Base-by-base conservation (phyloP, 768 basidiomycete genomes). In the Pleurotus pulmonarius region DNA sequence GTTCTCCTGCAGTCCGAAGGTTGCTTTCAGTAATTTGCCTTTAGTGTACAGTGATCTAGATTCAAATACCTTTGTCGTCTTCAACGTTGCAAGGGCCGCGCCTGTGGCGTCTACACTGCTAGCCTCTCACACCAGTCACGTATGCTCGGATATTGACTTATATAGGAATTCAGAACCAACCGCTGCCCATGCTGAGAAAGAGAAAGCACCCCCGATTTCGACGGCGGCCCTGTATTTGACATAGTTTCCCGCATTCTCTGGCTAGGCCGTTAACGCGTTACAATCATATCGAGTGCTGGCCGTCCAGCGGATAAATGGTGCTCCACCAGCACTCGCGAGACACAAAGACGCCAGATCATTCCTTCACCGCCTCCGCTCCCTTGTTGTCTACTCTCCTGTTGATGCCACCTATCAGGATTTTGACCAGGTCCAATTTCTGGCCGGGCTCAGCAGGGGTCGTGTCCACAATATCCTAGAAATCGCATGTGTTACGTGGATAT, bases 371-470 rank as follows among this genome's bases (percentile, higher is more conserved):
- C 3, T 25, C 54, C 20, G 54, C 25, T 45, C 64, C 64, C 39
- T 46, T 58, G 44, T 55, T 49, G 44, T 63, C 64, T 12, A 65
- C 56, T 25, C 64, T 56, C 25, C 84, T 74, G 62, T 85, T 84
- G 49, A 88, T 78, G 1, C 84, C 86, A 11, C 86, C 86, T 34
- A 86, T 68, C 16, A 88, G 70, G 38, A 83, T 77, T 66, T 87
- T 88, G 59, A 81, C 73, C 57, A 88, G 67, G 22, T 79, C 76
- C 58, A 86, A 60, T 16, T 73, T 60, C n/a, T 71, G 64, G 9
- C 71, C 76, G 3, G 66, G 64, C 56, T 75, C 82, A 6, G 76
- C 53, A 5, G 53, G 76, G 1, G 83, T 83, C 1, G 84, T 87
- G 63, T 88, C 87, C 1, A 88, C 83, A 26, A 88, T 88, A 64